Evolutionary conservation across 2,329 filamentous ascomycete species (phyloP), one percentile per base, ranked within the genome.

Genomic region (Penicillium frequentans): DNA sequence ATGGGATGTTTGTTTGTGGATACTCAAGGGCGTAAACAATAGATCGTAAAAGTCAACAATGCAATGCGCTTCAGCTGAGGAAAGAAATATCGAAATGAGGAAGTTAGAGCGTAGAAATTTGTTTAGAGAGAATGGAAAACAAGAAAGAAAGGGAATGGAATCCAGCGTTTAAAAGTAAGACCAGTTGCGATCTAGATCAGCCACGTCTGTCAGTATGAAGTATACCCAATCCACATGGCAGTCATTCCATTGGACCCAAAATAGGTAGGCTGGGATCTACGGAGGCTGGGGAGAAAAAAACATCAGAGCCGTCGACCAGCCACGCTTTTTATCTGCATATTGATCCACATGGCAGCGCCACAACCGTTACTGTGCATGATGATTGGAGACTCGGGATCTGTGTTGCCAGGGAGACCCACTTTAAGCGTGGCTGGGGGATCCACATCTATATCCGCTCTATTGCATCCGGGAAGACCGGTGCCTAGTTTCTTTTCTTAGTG

Each of bases 401-500:
- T n/a, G 33, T 62, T 47, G 29, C 51, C 51, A 39, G 42, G 31
- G 23, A 26, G 42, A 48, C 55, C 52, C 56, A 58, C 49, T 54
- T 33, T 19, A 33, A 27, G 39, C 57, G 64, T 64, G 64, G 64
- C 62, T 67, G 64, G 64, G 63, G 54, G 35, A 45, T 57, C 56
- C 61, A 60, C 63, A 48, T 23, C 35, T 35, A 16, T 19, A 47
- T 47, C 31, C 31, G 37, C 43, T 47, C 13, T 19, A 29, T 26
- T 45, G 43, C 19, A 42, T 29, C 39, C 19, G 52, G 46, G 13
- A 53, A 54, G 33, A 21, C 55, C 49, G 57, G 53, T 63, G 59
- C 64, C 64, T 65, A 60, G 47, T 64, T 65, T 55, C 61, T 66
- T 64, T 66, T 61, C 56, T 64, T 64, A 64, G 60, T 45, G 52